phyloP scores from a whole-genome alignment of 306 rosid species.

The Senna tora region DNA sequence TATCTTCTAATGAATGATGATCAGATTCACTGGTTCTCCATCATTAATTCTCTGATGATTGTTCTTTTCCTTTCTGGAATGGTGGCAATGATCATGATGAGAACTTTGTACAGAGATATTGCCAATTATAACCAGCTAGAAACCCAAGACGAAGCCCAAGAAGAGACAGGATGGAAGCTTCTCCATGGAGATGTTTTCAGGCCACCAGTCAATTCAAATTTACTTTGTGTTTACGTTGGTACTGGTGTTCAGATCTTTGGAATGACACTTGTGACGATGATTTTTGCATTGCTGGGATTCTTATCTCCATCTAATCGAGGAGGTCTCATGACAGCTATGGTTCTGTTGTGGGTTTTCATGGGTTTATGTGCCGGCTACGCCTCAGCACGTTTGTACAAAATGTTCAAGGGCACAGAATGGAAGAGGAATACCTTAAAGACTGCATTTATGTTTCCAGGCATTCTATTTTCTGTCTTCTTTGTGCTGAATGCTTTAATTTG shows the following conservation, averaged over 20 bases:
- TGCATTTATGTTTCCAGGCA: slow-evolving; percentile 98
- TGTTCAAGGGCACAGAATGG: slow-evolving; percentile 99
- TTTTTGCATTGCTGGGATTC: slow-evolving; percentile 96
- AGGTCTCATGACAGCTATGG: slow-evolving; percentile 99
- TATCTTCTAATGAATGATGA: slow-evolving; percentile 99
- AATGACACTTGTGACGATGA: slow-evolving; percentile 98
- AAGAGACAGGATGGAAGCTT: slow-evolving; percentile 99
- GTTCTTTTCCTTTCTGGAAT: slow-evolving; percentile 99
- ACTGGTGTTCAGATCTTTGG: slow-evolving; percentile 95
- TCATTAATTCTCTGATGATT: slow-evolving; percentile 96
- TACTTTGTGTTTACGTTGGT: slow-evolving; percentile 96
- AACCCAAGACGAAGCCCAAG: slow-evolving; percentile 99
- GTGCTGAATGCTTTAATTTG: slow-evolving; percentile 93
- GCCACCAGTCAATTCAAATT: slow-evolving; percentile 84
- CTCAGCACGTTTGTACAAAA: slow-evolving; percentile 95
- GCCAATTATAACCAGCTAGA: slow-evolving; percentile 98
- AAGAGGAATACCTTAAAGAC: slow-evolving; percentile 95
- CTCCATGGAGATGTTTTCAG: slow-evolving; percentile 96
- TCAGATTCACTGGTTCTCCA: slow-evolving; percentile 99
- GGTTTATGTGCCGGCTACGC: slow-evolving; percentile 97
- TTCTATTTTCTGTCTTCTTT: slow-evolving; percentile 83
- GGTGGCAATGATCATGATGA: slow-evolving; percentile 99
- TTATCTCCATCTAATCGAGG: slow-evolving; percentile 99
- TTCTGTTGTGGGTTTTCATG: slow-evolving; percentile 99
- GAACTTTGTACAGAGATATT: slow-evolving; percentile 96